phyloP scores from a whole-genome alignment of 2,329 filamentous ascomycete species.

The Phoma herbarum region DNA sequence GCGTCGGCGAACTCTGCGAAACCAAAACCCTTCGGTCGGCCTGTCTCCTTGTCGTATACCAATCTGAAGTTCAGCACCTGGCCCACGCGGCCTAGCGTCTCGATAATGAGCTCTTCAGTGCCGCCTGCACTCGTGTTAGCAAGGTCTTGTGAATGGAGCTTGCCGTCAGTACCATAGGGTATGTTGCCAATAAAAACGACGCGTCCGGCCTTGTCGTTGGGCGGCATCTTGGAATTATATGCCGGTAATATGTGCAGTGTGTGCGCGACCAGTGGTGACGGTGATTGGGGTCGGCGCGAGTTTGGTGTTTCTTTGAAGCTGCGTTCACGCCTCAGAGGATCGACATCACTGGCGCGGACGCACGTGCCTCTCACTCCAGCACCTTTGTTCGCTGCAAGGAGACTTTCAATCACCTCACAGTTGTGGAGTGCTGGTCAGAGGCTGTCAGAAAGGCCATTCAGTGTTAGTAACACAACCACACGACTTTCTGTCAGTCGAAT shows the following conservation, averaged over 20 bases:
- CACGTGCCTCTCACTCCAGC: not conserved
- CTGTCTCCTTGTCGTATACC: slow-evolving; percentile 95
- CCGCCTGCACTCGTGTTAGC: slow-evolving; percentile 67
- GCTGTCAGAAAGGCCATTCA: no score
- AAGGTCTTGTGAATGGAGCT: slow-evolving; percentile 11
- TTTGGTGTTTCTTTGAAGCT: slow-evolving; percentile 11
- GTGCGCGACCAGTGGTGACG: not conserved
- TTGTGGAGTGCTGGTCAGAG: no score
- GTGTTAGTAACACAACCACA: no score
- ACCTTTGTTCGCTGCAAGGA: not conserved
- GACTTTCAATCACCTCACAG: not conserved
- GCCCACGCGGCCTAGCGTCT: slow-evolving; percentile 90
- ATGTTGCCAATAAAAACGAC: slow-evolving; percentile 89
- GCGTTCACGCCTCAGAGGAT: slow-evolving; percentile 8
- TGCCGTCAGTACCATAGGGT: slow-evolving; percentile 72
- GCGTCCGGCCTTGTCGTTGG: slow-evolving; percentile 73
- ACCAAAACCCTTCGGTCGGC: slow-evolving; percentile 93
- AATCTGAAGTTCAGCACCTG: slow-evolving; percentile 91
- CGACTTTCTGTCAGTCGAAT: no score
- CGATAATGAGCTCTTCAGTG: slow-evolving; percentile 93
- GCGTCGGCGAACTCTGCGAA: slow-evolving; percentile 96
- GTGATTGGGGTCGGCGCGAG: slow-evolving; percentile 1
- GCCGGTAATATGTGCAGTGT: not conserved
- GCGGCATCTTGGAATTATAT: slow-evolving; percentile 36
- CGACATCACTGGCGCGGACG: slow-evolving; percentile 15